These are phyloP conservation scores for Epicoccum nigrum DNA, from an alignment of 2,329 filamentous ascomycete species.

Conservation along the genomic window DNA sequence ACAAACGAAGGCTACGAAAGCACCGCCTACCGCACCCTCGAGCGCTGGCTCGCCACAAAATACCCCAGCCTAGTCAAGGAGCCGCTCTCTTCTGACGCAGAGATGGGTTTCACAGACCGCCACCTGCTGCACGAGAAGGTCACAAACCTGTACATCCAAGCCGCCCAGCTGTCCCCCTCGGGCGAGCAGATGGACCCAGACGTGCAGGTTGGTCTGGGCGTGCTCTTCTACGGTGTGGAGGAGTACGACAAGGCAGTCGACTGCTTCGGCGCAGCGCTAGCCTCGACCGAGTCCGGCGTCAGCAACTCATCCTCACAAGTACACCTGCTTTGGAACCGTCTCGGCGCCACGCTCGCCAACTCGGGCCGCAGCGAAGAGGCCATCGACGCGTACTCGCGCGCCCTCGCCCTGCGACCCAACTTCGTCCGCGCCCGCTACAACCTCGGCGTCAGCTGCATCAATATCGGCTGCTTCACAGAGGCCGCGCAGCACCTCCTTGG, in stretches of 20 bases:
- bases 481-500: slow-evolving; percentile 91
- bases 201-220: slow-evolving; percentile 94
- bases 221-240: slow-evolving; percentile 96
- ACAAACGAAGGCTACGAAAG: slow-evolving; percentile 99
- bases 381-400: slow-evolving; percentile 94
- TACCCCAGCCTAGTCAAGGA: slow-evolving; percentile 82
- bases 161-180: slow-evolving; percentile 87
- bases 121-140: slow-evolving; percentile 88
- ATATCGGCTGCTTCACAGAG: slow-evolving; percentile 93
- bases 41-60: slow-evolving; percentile 95
- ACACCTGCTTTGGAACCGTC: slow-evolving; percentile 95
- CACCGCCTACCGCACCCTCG: slow-evolving; percentile 92
- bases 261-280: slow-evolving; percentile 92
- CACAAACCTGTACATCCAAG: slow-evolving; percentile 87
- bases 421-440: slow-evolving; percentile 98
- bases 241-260: slow-evolving; percentile 99
- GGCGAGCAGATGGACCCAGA: slow-evolving; percentile 98
- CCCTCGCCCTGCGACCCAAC: slow-evolving; percentile 87
- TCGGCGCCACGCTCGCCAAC: slow-evolving; percentile 95
- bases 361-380: slow-evolving; percentile 92
- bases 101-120: slow-evolving; percentile 93
- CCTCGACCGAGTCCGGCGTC: slow-evolving; percentile 80
- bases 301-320: slow-evolving; percentile 85
- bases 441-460: slow-evolving; percentile 94
- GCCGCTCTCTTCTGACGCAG: slow-evolving; percentile 74